Percentiles rank a stretch among this genome's conserved stretches.
These are phyloP conservation scores for Eremochloa ophiuroides DNA, from an alignment of 176 grass and related monocot species.

Conservation along the genomic window DNA sequence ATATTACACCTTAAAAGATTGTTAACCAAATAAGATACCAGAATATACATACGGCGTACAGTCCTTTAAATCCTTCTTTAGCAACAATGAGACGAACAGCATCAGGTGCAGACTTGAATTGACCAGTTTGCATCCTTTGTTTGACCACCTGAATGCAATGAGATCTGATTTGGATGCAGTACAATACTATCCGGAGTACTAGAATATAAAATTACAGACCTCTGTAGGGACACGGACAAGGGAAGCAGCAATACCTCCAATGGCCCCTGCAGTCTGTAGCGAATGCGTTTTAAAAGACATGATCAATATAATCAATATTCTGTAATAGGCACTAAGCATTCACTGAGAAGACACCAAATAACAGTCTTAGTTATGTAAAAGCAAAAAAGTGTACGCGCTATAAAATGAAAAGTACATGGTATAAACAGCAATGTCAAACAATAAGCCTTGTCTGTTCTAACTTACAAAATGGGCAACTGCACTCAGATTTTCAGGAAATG, in stretches of 20 bases:
- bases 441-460: neutral
- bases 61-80: conserved; percentile 84
- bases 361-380: neutral
- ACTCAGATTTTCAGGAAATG: conserved; percentile 85
- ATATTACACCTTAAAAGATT: neutral
- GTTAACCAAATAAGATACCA: neutral
- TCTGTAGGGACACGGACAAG: conserved; percentile 94
- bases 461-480: conserved; percentile 96
- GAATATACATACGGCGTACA: conserved; percentile 70
- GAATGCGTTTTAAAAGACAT: conserved; percentile 16
- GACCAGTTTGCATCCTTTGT: conserved; percentile 92
- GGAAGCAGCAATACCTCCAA: conserved; percentile 84
- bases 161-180: neutral
- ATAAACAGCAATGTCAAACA: neutral
- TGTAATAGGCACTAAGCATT: neutral
- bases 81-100: conserved; percentile 77
- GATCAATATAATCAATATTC: conserved; percentile 16
- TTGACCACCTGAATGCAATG: conserved; percentile 70
- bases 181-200: neutral
- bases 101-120: conserved; percentile 65
- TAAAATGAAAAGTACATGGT: neutral
- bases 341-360: neutral
- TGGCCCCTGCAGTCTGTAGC: conserved; percentile 75
- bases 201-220: conserved; percentile 37
- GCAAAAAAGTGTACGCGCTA: neutral